Conservation (phyloP, 2,329 filamentous ascomycete genomes). For the Diplocarpon mali region DNA sequence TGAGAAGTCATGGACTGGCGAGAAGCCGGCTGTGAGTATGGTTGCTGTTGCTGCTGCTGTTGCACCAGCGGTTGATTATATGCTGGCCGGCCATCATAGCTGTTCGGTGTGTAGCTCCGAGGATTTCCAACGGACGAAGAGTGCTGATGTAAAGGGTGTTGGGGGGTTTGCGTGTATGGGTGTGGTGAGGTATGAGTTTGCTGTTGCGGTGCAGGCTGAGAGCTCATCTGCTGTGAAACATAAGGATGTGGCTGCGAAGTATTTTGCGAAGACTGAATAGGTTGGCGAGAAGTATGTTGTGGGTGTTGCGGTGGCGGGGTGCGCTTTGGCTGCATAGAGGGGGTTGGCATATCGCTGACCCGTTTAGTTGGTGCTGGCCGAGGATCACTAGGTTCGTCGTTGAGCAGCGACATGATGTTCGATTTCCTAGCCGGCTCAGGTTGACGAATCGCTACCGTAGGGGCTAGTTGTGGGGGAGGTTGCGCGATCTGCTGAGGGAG, state of each 20-base stretch:
- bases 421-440: conserved; percentile 45
- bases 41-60: conserved; percentile 26
- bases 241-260: conserved; percentile 22
- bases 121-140: conserved; percentile 25
- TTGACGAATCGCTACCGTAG: conserved; percentile 31
- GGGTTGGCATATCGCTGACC: conserved; percentile 18
- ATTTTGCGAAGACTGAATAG: conserved; percentile 30
- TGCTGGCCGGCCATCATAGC: conserved; percentile 23
- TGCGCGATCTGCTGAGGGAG: conserved; percentile 6
- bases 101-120: conserved; percentile 24
- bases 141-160: conserved; percentile 41
- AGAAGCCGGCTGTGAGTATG: conserved; percentile 19
- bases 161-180: conserved; percentile 35
- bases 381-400: conserved; percentile 39
- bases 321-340: conserved; percentile 16
- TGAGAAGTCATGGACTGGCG: conserved; percentile 23
- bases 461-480: conserved; percentile 20
- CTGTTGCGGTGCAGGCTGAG: conserved; percentile 35
- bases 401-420: conserved; percentile 50
- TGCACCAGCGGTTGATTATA: conserved; percentile 32
- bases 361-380: conserved; percentile 26
- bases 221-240: conserved; percentile 35
- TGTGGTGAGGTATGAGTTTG: conserved; percentile 32
- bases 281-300: conserved; percentile 25
- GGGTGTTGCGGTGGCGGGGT: conserved; percentile 25